A percentile compares a stretch with the other conserved stretches of the same genome.
These are phyloP conservation scores for Oryza meridionalis DNA, from an alignment of 176 grass and related monocot species.

Conservation along the genomic window DNA sequence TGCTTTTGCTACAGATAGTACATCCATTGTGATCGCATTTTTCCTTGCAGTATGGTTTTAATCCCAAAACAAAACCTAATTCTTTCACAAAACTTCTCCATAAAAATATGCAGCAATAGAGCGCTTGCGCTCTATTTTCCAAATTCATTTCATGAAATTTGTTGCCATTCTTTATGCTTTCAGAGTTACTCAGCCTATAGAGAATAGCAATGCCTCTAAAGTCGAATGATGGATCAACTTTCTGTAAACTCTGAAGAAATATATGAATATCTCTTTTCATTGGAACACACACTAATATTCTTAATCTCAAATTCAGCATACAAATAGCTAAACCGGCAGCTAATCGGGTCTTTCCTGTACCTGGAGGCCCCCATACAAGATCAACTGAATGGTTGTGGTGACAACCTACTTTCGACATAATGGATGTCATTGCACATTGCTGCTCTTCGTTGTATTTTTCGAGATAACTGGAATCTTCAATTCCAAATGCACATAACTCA, in stretches of 20 bases:
- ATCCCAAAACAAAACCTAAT: not conserved
- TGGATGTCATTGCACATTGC: not conserved
- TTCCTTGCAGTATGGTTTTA: not conserved
- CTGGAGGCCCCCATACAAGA: slow-evolving; percentile 1
- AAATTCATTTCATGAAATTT: not conserved
- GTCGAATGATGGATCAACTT: not conserved
- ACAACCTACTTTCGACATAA: not conserved
- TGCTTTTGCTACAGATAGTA: too few relatives aligned
- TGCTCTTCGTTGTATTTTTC: not conserved
- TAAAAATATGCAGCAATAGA: not conserved
- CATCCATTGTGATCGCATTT: too few relatives aligned
- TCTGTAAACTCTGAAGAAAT: not conserved
- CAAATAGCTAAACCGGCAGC: not conserved
- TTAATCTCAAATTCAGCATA: not conserved
- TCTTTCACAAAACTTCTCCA: not conserved
- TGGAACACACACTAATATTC: not conserved
- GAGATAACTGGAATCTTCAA: not conserved
- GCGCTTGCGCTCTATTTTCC: not conserved
- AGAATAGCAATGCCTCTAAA: not conserved
- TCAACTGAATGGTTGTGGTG: not conserved
- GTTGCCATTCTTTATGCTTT: not conserved
- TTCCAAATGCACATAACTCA: not conserved
- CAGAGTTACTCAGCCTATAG: not conserved
- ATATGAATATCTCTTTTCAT: not conserved
- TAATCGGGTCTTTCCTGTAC: not conserved